Evolutionary conservation across 257 asterid species (phyloP).

Genomic region (Penstemon newberryi): DNA sequence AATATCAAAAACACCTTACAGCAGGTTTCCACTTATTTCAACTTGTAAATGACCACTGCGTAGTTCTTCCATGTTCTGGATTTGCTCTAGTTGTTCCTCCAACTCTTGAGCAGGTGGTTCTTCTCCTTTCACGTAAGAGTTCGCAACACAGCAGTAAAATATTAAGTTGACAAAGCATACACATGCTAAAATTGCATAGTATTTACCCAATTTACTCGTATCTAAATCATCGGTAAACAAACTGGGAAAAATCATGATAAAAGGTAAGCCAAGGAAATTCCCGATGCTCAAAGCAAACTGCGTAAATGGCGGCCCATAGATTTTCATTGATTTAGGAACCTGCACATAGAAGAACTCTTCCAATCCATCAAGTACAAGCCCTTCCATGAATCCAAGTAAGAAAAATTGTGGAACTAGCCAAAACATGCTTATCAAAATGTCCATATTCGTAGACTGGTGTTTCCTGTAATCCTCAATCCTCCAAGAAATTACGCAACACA

Average conservation of each 20-base stretch:
- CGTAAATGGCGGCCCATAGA: slow-evolving; percentile 11
- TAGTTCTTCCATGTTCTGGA: background rate
- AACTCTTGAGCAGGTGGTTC: background rate
- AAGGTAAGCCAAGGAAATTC: slow-evolving; percentile 4
- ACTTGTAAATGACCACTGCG: background rate
- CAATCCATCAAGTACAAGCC: slow-evolving; percentile 17
- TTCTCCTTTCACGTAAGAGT: background rate
- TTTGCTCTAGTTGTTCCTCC: background rate
- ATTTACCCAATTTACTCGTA: slow-evolving; percentile 5
- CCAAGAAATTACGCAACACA: slow-evolving; percentile 23
- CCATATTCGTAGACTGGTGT: background rate
- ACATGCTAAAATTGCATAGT: slow-evolving; percentile 14
- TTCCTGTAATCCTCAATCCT: slow-evolving; percentile 1
- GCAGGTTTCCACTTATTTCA: background rate
- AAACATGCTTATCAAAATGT: background rate
- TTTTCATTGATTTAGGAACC: background rate
- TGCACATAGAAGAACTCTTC: background rate
- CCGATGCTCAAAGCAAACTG: slow-evolving; percentile 16
- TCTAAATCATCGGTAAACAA: slow-evolving; percentile 2
- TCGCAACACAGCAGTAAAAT: slow-evolving; percentile 13
- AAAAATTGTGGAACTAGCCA: slow-evolving; percentile 28
- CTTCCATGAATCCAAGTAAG: slow-evolving; percentile 4
- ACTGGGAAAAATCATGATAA: background rate
- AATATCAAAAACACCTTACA: no score
- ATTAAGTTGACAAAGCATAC: no score